Evolutionary conservation across 2,329 filamentous ascomycete genomes (phyloP).

Genomic region (Fusarium succisae): DNA sequence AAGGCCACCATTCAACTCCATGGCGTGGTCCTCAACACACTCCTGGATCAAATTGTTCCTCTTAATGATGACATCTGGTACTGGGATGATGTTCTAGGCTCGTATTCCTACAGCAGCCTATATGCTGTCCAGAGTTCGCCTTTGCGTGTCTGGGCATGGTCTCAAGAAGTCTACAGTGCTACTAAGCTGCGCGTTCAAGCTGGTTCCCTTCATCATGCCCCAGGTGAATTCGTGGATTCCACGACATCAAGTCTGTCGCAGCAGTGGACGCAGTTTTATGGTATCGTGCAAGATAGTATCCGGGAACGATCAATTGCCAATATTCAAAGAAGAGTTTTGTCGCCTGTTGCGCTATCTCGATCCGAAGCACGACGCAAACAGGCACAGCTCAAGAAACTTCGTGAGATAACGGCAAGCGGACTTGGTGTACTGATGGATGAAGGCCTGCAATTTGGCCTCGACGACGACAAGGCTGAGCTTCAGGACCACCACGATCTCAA

Average conservation of each 20-base stretch:
- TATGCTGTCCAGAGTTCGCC: constrained; percentile 91
- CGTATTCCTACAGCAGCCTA: constrained; percentile 79
- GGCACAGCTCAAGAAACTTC: constrained; percentile 73
- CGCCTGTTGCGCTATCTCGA: constrained; percentile 79
- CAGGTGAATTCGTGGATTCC: constrained; percentile 48
- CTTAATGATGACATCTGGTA: constrained; percentile 92
- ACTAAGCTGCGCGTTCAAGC: constrained; percentile 58
- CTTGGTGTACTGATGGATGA: constrained; percentile 90
- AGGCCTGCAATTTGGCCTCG: constrained; percentile 74
- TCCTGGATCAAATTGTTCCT: constrained; percentile 84
- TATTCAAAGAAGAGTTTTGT: constrained; percentile 76
- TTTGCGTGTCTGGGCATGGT: constrained; percentile 75
- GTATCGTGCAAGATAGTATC: constrained; percentile 79
- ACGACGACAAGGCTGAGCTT: constrained; percentile 65
- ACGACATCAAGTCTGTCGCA: constrained; percentile 54
- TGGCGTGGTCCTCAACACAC: constrained; percentile 77
- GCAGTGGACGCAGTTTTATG: constrained; percentile 78
- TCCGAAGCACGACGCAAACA: constrained; percentile 81
- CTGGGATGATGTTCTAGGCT: constrained; percentile 89
- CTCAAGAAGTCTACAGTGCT: constrained; percentile 74
- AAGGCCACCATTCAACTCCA: constrained; percentile 95
- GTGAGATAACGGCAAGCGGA: constrained; percentile 84
- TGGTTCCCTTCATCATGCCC: constrained; percentile 42
- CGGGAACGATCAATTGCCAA: constrained; percentile 75
- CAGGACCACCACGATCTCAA: constrained; percentile 67